Conservation (phyloP, 1,139 yeast species). For the Suhomyces taliae region DNA sequence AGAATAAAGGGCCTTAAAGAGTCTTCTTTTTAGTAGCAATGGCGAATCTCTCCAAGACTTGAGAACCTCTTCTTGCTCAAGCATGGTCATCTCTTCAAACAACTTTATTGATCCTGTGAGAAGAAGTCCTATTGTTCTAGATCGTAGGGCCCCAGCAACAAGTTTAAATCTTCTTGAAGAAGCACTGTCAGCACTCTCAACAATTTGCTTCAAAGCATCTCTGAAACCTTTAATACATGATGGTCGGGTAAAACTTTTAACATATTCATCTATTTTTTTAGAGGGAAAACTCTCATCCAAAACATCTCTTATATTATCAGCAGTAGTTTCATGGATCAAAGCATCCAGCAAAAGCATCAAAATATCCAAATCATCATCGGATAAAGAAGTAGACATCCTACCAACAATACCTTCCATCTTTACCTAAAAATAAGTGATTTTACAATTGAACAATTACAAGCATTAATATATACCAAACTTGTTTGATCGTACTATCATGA, state of each 20-base stretch:
- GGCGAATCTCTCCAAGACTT: slow-evolving; percentile 43
- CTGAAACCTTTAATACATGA: slow-evolving; percentile 32
- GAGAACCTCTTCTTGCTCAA: slow-evolving; percentile 31
- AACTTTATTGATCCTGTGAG: slow-evolving; percentile 38
- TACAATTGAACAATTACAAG: too few relatives aligned
- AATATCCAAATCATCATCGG: slow-evolving; percentile 28
- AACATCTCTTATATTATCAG: slow-evolving; percentile 28
- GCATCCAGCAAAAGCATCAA: slow-evolving; percentile 36
- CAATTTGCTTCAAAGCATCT: slow-evolving; percentile 10
- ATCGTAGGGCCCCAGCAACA: slow-evolving; percentile 22
- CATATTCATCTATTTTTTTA: slow-evolving; percentile 35
- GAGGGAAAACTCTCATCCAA: slow-evolving; percentile 29
- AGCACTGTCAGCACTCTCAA: slow-evolving; percentile 11
- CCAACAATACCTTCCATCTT: too few relatives aligned
- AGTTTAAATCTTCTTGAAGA: slow-evolving; percentile 15
- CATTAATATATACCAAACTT: too few relatives aligned
- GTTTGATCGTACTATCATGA: too few relatives aligned
- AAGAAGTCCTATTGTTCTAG: slow-evolving; percentile 20
- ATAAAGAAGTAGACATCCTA: too few relatives aligned
- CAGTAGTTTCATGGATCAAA: slow-evolving; percentile 33
- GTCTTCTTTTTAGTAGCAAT: slow-evolving; percentile 26
- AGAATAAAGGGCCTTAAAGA: slow-evolving; percentile 28
- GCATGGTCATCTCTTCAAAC: slow-evolving; percentile 36
- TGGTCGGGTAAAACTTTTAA: slow-evolving; percentile 28
- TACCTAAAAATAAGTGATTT: too few relatives aligned